Percentiles rank a stretch among this genome's conserved stretches.
phyloP scores from a whole-genome alignment of 179 eudicot species.

The Beta corolliflora region DNA sequence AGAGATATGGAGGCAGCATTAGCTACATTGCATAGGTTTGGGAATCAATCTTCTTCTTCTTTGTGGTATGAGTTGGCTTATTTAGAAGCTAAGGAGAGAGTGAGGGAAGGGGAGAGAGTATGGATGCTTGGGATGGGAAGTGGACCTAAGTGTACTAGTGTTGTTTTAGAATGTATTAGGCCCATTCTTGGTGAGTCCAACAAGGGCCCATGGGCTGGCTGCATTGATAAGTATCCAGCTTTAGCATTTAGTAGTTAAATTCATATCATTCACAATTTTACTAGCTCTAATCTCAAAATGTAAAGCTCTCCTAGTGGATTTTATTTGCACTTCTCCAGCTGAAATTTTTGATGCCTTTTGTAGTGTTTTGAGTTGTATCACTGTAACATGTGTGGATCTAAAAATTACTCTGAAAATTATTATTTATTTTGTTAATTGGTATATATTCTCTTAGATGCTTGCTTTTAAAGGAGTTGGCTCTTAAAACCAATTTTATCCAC shows the following conservation, averaged over 20 bases:
- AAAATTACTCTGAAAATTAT: no score
- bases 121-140: constrained; percentile 83
- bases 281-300: background rate
- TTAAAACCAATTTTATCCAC: no score
- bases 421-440: no score
- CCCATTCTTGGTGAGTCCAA: constrained; percentile 62
- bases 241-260: background rate
- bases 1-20: constrained; percentile 69
- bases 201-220: constrained; percentile 72
- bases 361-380: no score
- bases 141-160: constrained; percentile 65
- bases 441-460: no score
- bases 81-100: constrained; percentile 66
- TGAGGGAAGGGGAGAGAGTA: constrained; percentile 65
- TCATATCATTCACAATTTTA: background rate
- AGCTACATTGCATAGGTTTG: constrained; percentile 81
- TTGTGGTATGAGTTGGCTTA: constrained; percentile 85
- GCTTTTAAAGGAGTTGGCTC: no score
- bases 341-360: no score
- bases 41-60: constrained; percentile 83
- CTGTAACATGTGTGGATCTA: no score
- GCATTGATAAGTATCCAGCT: constrained; percentile 48
- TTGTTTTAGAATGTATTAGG: constrained; percentile 68
- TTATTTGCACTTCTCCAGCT: background rate
- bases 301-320: background rate